Base-by-base conservation (phyloP, 1,284 basidiomycete species). In the Porogramme epimiltina region DNA sequence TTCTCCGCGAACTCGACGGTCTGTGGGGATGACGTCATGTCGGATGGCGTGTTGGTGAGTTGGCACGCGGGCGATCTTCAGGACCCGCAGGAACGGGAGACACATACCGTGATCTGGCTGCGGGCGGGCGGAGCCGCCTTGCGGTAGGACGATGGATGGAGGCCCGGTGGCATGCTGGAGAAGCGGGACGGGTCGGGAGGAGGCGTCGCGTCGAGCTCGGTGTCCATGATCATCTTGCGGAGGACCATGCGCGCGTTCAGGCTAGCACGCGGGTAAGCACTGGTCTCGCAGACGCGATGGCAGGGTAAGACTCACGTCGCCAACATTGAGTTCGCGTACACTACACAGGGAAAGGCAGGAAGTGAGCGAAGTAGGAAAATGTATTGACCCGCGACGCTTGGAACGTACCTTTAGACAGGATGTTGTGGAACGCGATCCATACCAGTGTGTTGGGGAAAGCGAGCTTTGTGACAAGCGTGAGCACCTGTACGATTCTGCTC, bases 361-460 rank as follows among this genome's bases (percentile, higher is more conserved):
- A 26, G 9, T 10, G 15, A 23, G 3, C n/a, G 16, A 40, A 16
- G 28, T 33, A n/a, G n/a, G n/a, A n/a, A 15, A 31, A 31, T 8
- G 9, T 15, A 31, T 31, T 8, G 9, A 31, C 28, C 28, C 28
- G 9, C 9, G 28, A 42, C 3, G 33, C 25, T 33, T 2, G 13
- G 11, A 10, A 25, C 42, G 28, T 3, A 56, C 55, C 45, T 44
- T 56, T 59, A 23, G 49, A 54, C 5, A 59, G 42, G 0, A 48
- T 43, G 26, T 56, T 59, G 33, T 59, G 58, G 48, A 59, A 59
- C 5, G 51, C 52, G 49, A 59, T 47, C 54, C 52, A 56, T 11
- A 59, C 42, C 5, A 59, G 49, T 1, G 48, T 56, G 24, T 51
- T 49, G 1, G 58, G 58, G 31, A 43, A 49, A 9, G 48, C 31